Base-by-base conservation (phyloP, 2,329 filamentous ascomycete genomes). In the Zopfia rhizophila region DNA sequence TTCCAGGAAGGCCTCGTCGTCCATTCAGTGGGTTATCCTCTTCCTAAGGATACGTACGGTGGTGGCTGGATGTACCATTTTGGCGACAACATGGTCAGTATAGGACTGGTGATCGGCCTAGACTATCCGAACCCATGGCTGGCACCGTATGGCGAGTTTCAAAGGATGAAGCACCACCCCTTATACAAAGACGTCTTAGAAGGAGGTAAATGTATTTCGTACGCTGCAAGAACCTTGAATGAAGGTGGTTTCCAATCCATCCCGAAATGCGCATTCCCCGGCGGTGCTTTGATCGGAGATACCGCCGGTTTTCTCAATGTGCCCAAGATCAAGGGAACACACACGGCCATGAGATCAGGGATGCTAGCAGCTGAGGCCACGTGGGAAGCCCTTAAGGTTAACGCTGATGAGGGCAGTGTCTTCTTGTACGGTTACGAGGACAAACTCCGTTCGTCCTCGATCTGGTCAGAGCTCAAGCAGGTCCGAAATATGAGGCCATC, bases 31-130 rank as follows among this genome's bases (percentile, higher is more conserved):
- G 94, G 94, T 14, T 97, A 96, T 66, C 94, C 94, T 14, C 76
- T 99, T 31, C 84, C 91, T 12, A 84, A 81, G 60, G 88, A 97
- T 68, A 94, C 92, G 7, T 99, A 99, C 69, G 94, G 94, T 58
- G 94, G 94, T 56, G 91, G 90, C n/a, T 99, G 91, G 87, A 92
- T 99, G 90, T 99, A 99, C 68, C 94, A 99, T 73, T 99, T 97
- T 72, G 94, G 92, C 25, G 93, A 99, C 62, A 99, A 97, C 73
- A 83, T 97, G 62, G 93, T 99, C 49, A 91, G 87, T 58, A 81
- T 99, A 44, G 94, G 94, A 17, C 80, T 97, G 13, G 94, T 99
- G 8, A 89, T 95, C 25, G 92, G 92, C 17, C 82, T 99, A 41
- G 94, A 99, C 78, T 99, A 99, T 72, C 82, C 90, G 29, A 99